These are phyloP conservation scores for Stylosanthes scabra DNA, from an alignment of 331 rosid genomes.

Conservation along the genomic window DNA sequence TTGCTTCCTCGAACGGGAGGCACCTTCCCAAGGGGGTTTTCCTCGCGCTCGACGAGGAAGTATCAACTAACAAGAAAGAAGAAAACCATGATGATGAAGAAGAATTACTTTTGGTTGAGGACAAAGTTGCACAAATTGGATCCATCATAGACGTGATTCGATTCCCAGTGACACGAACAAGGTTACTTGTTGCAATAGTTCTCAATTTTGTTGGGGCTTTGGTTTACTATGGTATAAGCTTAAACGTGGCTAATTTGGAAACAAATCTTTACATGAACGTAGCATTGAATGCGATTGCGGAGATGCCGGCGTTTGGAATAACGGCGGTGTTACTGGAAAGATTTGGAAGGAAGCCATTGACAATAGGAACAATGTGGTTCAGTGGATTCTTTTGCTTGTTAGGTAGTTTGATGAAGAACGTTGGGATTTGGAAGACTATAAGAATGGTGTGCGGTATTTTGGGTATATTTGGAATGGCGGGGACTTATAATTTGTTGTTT, in stretches of 20 bases:
- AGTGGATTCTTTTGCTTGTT: conserved; percentile 67
- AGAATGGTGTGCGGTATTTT: conserved; percentile 71
- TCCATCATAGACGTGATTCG: conserved; percentile 36
- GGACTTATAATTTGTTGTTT: conserved; percentile 73
- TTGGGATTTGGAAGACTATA: conserved; percentile 46
- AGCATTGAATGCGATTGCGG: conserved; percentile 56
- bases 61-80: not conserved
- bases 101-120: not conserved
- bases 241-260: conserved; percentile 64
- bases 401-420: conserved; percentile 48
- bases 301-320: conserved; percentile 65
- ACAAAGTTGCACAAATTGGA: conserved; percentile 30
- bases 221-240: conserved; percentile 69
- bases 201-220: conserved; percentile 44
- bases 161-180: conserved; percentile 20
- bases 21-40: conserved; percentile 29
- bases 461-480: conserved; percentile 85
- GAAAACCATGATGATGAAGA: not conserved
- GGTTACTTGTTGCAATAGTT: conserved; percentile 30
- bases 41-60: conserved; percentile 30
- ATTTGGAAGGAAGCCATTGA: conserved; percentile 42
- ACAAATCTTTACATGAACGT: conserved; percentile 68
- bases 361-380: conserved; percentile 67
- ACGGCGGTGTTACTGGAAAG: conserved; percentile 57
- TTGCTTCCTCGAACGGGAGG: conserved; percentile 59